Evolutionary conservation across 768 basidiomycete genomes (phyloP), one percentile per base, ranked within the genome.

Genomic region (Naganishia vishniacii): DNA sequence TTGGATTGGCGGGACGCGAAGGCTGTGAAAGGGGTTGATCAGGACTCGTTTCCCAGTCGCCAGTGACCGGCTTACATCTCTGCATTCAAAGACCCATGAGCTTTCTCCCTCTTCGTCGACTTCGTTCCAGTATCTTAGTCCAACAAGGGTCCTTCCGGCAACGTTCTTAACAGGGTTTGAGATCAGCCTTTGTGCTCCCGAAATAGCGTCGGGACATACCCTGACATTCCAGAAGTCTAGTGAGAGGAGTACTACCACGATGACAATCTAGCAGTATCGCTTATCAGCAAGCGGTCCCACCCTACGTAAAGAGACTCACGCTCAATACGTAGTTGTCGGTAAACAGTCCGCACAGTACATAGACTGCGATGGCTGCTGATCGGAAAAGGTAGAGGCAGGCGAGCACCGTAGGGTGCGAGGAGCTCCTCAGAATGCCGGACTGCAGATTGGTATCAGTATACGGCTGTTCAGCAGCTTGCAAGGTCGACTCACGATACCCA

Each of bases 211-310:
- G 2, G 65, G n/a, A 77, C 84, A 65, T 72, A 91, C 90, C 75
- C 92, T 81, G 69, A 90, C 91, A 71, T 94, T 97, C 95, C 94
- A 99, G 77, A 99, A 99, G 79, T 99, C 95, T 84, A 94, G 88
- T 0, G 93, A 88, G 26, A 99, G 84, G 16, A 99, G 81, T 1
- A 97, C 86, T 23, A 98, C 95, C 0, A 98, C 94, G 9, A 84
- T 78, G 3, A 99, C 93, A 26, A 92, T 94, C 85, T 86, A 71
- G 25, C 13, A 34, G n/a, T 12, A 62, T 3, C 1, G 47, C 5
- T 16, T 8, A 5, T 26, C n/a, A 31, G 15, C 25, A 3, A 37
- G 5, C 5, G n/a, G 59, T 42, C n/a, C 23, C 6, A 9, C 40
- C 46, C 13, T 15, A 46, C 25, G 20, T 13, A 20, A 20, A 37